Evolutionary conservation across 768 basidiomycete species (phyloP).

Genomic region (Cyathus striatus): DNA sequence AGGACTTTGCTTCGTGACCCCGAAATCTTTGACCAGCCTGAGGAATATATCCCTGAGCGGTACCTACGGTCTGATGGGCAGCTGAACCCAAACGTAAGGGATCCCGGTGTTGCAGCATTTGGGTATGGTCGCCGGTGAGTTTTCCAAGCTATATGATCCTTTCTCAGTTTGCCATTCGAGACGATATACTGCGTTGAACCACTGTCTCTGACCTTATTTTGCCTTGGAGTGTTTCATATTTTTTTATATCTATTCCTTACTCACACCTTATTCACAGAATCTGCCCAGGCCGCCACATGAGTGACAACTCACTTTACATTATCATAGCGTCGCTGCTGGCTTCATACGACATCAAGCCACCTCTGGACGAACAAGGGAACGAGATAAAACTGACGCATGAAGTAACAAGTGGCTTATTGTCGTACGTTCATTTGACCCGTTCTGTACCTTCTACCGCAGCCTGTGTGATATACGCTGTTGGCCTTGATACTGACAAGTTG

Average conservation of each 20-base stretch:
- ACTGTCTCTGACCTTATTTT: too few relatives aligned
- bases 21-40: slow-evolving; percentile 30
- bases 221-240: neutral
- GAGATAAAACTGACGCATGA: slow-evolving; percentile 11
- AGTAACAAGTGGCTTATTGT: slow-evolving; percentile 13
- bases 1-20: slow-evolving; percentile 25
- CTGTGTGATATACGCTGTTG: neutral
- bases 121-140: slow-evolving; percentile 26
- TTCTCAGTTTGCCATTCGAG: too few relatives aligned
- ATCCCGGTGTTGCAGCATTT: slow-evolving; percentile 16
- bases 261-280: slow-evolving; percentile 9
- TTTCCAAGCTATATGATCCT: too few relatives aligned
- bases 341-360: slow-evolving; percentile 17
- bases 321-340: slow-evolving; percentile 14
- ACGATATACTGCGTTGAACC: too few relatives aligned
- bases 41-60: slow-evolving; percentile 34
- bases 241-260: neutral
- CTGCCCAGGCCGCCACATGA: slow-evolving; percentile 18
- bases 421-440: slow-evolving; percentile 10
- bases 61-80: slow-evolving; percentile 22
- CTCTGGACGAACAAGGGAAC: slow-evolving; percentile 14
- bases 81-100: slow-evolving; percentile 7
- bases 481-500: neutral
- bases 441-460: too few relatives aligned
- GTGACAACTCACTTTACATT: slow-evolving; percentile 14